Evolutionary conservation across 768 basidiomycete genomes (phyloP), one percentile per base, ranked within the genome.

Genomic region (Auricularia sp.): DNA sequence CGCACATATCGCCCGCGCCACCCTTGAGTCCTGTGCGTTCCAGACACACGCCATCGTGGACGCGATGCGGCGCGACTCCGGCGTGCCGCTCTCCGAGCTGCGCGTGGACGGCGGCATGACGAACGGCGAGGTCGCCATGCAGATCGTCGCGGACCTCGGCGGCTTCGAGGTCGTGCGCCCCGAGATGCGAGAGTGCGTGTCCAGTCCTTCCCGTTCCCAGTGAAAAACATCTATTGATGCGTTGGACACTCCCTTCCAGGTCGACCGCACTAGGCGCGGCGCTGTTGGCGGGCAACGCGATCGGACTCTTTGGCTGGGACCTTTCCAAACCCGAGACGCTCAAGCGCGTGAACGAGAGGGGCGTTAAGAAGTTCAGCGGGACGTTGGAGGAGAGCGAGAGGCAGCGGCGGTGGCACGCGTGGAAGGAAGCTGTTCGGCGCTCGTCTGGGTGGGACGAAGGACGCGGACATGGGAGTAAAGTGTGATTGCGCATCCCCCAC

Each of bases 21-120:
- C 94, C 5, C 82, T 98, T 62, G 97, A 98, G 75, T 95, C 97
- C 29, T 96, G 91, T 65, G 94, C 93, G 14, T 98, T 88, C 80
- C 95, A 98, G 76, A 97, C 96, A 12, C 85, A 90, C 64, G 97
- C 93, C 7, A 91, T 99, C 69, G 82, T 98, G 60, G 93, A 98
- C 73, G 89, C 91, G 71, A 99, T 99, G 90, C 87, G 90, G 73
- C 77, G 90, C 63, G 96, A 99, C 76, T 88, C 91, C n/a, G 83
- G 82, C 16, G 79, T 80, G 3, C 86, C 90, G 59, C 81, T 97
- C 63, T 87, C 88, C 71, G 83, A 89, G 69, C 85, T 99, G 67
- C 95, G 89, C 74, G 96, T 99, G 42, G 97, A 98, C 74, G 97
- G 97, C n/a, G 93, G 94, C 16, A 95, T 97, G 90, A 97, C 94